These are phyloP conservation scores for Geotrichum restrictum DNA, from an alignment of 1,139 yeast genomes.

Conservation along the genomic window DNA sequence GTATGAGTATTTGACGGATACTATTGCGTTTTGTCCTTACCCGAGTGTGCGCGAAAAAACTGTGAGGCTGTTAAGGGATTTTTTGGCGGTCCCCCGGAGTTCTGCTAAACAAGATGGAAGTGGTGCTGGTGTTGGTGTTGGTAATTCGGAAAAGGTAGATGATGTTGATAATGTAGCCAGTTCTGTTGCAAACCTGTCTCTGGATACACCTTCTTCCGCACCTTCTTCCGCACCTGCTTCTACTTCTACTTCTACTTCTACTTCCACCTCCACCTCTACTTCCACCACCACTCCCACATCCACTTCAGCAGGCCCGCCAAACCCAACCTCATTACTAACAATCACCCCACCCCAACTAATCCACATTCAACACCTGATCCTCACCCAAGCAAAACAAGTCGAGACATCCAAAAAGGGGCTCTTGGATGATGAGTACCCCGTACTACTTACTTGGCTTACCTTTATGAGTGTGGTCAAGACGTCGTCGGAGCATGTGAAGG, in stretches of 20 bases:
- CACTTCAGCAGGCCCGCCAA: no score
- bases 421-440: constrained; percentile 39
- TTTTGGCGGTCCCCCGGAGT: not conserved
- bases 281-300: not conserved
- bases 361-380: not conserved
- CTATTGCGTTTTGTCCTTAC: constrained; percentile 66
- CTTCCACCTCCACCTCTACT: not conserved
- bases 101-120: not conserved
- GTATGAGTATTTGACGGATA: constrained; percentile 60
- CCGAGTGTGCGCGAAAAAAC: constrained; percentile 55
- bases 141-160: not conserved
- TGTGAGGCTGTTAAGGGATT: constrained; percentile 56
- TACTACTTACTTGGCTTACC: constrained; percentile 53
- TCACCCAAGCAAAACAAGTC: not conserved
- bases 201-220: not conserved
- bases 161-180: not conserved
- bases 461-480: constrained; percentile 47
- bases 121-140: no score
- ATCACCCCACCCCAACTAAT: no score
- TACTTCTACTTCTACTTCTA: no score
- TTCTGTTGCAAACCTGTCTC: not conserved
- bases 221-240: not conserved
- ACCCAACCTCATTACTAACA: no score
- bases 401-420: constrained; percentile 20
- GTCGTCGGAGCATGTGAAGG: not conserved